phyloP scores from a whole-genome alignment of 139 green algal species.

The Protoeuglena noctilucae region DNA sequence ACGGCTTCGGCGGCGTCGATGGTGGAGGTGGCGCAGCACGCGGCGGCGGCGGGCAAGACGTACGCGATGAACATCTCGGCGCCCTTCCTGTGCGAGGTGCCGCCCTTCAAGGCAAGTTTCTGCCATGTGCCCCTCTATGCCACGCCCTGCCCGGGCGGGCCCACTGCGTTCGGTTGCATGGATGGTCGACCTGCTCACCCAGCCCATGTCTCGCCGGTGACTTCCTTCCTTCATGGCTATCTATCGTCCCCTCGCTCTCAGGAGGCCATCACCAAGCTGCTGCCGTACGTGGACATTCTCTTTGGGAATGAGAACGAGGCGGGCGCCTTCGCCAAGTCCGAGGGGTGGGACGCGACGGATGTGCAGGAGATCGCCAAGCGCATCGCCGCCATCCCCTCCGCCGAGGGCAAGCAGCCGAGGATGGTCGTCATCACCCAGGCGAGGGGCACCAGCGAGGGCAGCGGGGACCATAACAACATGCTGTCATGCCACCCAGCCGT shows the following conservation, averaged over 20 bases:
- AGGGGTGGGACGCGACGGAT: slow-evolving; percentile 73
- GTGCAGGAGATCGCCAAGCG: slow-evolving; percentile 69
- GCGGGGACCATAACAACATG: no score
- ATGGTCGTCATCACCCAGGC: slow-evolving; percentile 92
- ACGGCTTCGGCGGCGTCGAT: slow-evolving; percentile 84
- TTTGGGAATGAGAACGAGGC: slow-evolving; percentile 98
- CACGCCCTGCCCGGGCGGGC: no score
- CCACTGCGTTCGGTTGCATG: no score
- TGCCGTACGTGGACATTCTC: slow-evolving; percentile 84
- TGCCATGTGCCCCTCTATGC: no score
- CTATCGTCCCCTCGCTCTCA: no score
- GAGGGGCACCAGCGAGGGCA: no score
- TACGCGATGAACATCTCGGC: slow-evolving; percentile 84
- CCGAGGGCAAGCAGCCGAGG: slow-evolving; percentile 47
- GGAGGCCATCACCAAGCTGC: no score
- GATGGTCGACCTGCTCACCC: no score
- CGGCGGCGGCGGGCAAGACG: slow-evolving; percentile 67
- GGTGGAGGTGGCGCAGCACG: slow-evolving; percentile 61
- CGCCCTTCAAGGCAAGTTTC: slow-evolving; percentile 85
- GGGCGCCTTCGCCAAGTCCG: slow-evolving; percentile 67
- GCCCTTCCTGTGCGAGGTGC: slow-evolving; percentile 79
- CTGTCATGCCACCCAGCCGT: no score
- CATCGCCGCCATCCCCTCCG: slow-evolving; percentile 66
- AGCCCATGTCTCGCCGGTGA: no score
- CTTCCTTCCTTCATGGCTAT: no score